phyloP scores from a whole-genome alignment of 2,329 filamentous ascomycete genomes.

The Colletotrichum echinochloae region DNA sequence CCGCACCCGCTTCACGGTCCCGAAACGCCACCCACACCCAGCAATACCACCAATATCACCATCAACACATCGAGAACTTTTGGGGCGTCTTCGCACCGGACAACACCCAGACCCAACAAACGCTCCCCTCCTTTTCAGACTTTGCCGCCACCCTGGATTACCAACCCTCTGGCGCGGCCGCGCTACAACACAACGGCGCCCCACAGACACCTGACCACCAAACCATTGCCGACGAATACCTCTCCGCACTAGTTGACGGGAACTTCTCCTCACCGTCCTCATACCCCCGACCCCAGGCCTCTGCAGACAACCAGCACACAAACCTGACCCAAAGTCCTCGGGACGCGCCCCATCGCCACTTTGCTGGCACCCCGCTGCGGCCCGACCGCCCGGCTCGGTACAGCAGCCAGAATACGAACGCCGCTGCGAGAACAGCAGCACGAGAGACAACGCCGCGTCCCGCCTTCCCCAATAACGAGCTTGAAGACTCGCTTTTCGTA shows the following conservation, averaged over 20 bases:
- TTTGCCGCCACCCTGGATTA: slow-evolving; percentile 32
- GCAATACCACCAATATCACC: background rate
- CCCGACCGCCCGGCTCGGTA: slow-evolving; percentile 24
- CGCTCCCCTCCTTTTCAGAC: slow-evolving; percentile 32
- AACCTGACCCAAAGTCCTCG: slow-evolving; percentile 7
- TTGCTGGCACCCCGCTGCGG: slow-evolving; percentile 14
- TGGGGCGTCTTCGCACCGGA: slow-evolving; percentile 2
- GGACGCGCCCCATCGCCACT: background rate
- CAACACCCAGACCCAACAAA: slow-evolving; percentile 5
- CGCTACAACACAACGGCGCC: slow-evolving; percentile 10
- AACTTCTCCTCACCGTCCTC: slow-evolving; percentile 54
- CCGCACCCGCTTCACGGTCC: slow-evolving; percentile 8
- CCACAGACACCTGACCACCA: slow-evolving; percentile 41
- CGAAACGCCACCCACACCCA: slow-evolving; percentile 21
- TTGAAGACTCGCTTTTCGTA: slow-evolving; percentile 36
- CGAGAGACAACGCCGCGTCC: slow-evolving; percentile 7
- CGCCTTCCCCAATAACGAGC: background rate
- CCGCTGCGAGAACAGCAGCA: slow-evolving; percentile 32
- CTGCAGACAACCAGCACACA: slow-evolving; percentile 28
- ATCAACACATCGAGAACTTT: background rate
- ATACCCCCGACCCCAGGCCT: slow-evolving; percentile 47
- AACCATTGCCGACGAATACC: slow-evolving; percentile 41
- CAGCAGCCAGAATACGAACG: slow-evolving; percentile 39
- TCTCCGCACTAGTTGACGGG: slow-evolving; percentile 45
- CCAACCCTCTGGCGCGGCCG: slow-evolving; percentile 16